Conservation (phyloP, 73 alveolate genomes). For the Paramecium pentaurelia region DNA sequence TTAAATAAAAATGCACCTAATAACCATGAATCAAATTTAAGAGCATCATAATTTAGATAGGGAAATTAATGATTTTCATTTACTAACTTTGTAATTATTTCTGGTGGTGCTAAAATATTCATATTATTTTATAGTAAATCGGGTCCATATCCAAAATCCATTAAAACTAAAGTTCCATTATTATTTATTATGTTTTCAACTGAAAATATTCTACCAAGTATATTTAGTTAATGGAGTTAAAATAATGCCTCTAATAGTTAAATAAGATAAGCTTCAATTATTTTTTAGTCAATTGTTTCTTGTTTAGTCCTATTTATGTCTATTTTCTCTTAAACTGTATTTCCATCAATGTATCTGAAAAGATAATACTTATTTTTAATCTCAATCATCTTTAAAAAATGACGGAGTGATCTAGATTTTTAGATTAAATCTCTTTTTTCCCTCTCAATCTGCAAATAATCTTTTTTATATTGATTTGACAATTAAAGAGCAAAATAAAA, state of each 20-base stretch:
- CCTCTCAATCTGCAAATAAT: background rate
- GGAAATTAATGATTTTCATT: background rate
- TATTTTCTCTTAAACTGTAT: background rate
- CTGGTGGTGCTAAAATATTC: background rate
- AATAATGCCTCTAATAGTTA: background rate
- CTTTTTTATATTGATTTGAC: background rate
- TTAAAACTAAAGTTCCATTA: background rate
- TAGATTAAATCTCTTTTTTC: background rate
- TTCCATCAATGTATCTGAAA: background rate
- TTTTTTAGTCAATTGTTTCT: background rate
- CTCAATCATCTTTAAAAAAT: background rate
- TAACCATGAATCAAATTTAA: background rate
- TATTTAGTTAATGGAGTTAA: background rate
- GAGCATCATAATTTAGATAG: background rate
- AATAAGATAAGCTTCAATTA: background rate
- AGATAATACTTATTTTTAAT: background rate
- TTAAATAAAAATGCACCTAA: constrained; percentile 9
- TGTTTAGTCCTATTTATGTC: background rate
- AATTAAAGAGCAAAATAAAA: background rate
- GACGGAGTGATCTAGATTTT: background rate
- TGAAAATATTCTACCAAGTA: constrained; percentile 14
- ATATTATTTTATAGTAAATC: background rate
- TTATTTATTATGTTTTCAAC: background rate
- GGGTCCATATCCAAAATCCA: constrained; percentile 33
- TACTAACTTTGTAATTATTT: background rate